These are phyloP conservation scores for Ilex aquifolium DNA, from an alignment of 257 asterid species.

Conservation along the genomic window DNA sequence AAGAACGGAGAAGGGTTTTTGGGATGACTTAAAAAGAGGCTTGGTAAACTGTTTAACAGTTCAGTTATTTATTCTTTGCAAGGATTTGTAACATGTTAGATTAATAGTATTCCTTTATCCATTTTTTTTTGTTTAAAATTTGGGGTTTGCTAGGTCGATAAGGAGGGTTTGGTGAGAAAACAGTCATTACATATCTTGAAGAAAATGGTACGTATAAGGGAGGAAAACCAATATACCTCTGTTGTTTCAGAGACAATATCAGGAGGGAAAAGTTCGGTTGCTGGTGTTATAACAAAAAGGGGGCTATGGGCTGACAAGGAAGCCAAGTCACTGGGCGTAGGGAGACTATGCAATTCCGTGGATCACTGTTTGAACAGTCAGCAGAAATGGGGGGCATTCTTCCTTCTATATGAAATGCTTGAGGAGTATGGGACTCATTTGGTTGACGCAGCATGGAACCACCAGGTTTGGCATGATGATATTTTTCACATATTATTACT, in stretches of 20 bases:
- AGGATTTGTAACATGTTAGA: no score
- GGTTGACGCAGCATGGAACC: conserved; percentile 98
- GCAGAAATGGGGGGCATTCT: conserved; percentile 86
- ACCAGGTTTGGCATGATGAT: conserved; percentile 58
- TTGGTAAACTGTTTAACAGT: conserved; percentile 43
- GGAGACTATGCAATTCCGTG: conserved; percentile 39
- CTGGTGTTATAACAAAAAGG: conserved; percentile 48
- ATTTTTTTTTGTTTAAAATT: background rate
- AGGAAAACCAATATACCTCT: conserved; percentile 36
- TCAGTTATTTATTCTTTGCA: no score
- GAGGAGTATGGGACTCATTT: conserved; percentile 97
- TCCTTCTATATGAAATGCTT: conserved; percentile 90
- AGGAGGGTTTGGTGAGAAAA: conserved; percentile 71
- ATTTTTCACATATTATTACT: background rate
- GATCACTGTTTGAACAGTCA: conserved; percentile 35
- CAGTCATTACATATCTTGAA: conserved; percentile 70
- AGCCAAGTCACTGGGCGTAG: conserved; percentile 87
- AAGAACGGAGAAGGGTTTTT: conserved; percentile 50
- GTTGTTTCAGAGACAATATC: conserved; percentile 34
- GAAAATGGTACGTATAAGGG: conserved; percentile 45
- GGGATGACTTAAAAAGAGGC: conserved; percentile 86
- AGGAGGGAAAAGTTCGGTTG: conserved; percentile 28
- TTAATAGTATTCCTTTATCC: no score
- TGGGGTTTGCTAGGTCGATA: conserved; percentile 48
- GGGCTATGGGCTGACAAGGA: conserved; percentile 88